phyloP scores from a whole-genome alignment of 495 filamentous ascomycete species.

The Neurospora sp. region DNA sequence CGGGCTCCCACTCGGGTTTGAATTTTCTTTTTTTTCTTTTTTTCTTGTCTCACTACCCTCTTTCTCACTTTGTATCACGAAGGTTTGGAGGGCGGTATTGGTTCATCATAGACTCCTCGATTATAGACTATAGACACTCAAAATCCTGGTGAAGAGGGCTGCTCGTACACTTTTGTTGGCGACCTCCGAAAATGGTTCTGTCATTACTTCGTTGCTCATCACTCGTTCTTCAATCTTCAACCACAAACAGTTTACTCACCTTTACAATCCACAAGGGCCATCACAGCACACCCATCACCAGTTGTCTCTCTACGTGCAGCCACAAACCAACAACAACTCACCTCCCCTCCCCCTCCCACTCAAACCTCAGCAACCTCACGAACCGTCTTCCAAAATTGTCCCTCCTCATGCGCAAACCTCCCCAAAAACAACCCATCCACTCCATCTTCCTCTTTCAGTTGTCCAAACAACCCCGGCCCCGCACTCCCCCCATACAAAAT shows the following conservation, averaged over 20 bases:
- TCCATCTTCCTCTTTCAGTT: constrained; percentile 41
- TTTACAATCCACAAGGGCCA: not conserved
- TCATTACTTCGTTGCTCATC: not conserved
- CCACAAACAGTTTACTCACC: not conserved
- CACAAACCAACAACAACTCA: not conserved
- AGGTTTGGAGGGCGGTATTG: too few species aligned
- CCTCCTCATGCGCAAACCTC: constrained; percentile 66
- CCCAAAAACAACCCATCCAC: constrained; percentile 80
- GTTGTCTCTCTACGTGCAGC: not conserved
- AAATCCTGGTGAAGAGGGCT: not conserved
- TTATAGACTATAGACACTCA: not conserved
- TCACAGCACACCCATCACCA: not conserved
- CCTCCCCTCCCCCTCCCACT: not conserved
- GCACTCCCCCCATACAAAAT: constrained; percentile 77
- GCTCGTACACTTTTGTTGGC: not conserved
- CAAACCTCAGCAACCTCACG: constrained; percentile 45
- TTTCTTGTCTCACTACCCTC: too few species aligned
- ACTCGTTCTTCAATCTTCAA: not conserved
- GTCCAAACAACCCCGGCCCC: constrained; percentile 61
- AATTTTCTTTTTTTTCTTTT: too few species aligned
- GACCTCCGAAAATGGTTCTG: not conserved
- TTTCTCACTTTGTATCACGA: too few species aligned
- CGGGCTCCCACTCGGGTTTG: too few species aligned
- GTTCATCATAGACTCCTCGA: too few species aligned
- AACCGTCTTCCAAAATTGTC: constrained; percentile 56